A percentile compares a stretch with the other conserved stretches of the same genome.
Conservation (phyloP, 768 basidiomycete species). For the Boletus reticuloceps region DNA sequence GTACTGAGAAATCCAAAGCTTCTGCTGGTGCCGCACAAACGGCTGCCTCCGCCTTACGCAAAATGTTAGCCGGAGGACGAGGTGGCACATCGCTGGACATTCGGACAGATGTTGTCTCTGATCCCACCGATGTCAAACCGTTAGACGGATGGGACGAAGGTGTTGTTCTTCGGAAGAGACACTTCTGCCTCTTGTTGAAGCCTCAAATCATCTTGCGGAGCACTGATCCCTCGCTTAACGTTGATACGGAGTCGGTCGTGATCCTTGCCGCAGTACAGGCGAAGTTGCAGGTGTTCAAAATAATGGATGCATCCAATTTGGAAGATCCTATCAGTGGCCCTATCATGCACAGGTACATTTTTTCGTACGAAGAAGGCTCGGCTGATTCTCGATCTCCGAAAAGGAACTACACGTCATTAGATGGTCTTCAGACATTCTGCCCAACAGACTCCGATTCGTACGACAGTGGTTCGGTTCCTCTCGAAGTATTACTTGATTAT, state of each 20-base stretch:
- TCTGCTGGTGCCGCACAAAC: constrained; percentile 52
- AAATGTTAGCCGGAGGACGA: constrained; percentile 57
- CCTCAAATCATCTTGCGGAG: constrained; percentile 84
- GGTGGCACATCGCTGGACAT: constrained; percentile 44
- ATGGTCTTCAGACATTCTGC: constrained; percentile 85
- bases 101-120: constrained; percentile 27
- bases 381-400: constrained; percentile 1
- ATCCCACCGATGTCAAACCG: constrained; percentile 48
- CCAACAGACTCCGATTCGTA: constrained; percentile 49
- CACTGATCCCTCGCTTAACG: constrained; percentile 38
- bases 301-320: constrained; percentile 74
- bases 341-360: constrained; percentile 74
- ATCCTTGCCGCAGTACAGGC: constrained; percentile 79
- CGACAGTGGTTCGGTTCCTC: constrained; percentile 65
- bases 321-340: constrained; percentile 84
- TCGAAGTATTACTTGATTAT: constrained; percentile 86
- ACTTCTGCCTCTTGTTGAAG: constrained; percentile 85
- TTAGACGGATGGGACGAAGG: constrained; percentile 72
- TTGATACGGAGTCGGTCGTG: constrained; percentile 52
- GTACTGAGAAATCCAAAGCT: constrained; percentile 28
- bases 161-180: constrained; percentile 63
- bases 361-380: background rate
- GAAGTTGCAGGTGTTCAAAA: constrained; percentile 71
- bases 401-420: constrained; percentile 77
- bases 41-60: constrained; percentile 65